Base-by-base conservation (phyloP, 2,329 filamentous ascomycete genomes). In the Elsinoe fawcettii region DNA sequence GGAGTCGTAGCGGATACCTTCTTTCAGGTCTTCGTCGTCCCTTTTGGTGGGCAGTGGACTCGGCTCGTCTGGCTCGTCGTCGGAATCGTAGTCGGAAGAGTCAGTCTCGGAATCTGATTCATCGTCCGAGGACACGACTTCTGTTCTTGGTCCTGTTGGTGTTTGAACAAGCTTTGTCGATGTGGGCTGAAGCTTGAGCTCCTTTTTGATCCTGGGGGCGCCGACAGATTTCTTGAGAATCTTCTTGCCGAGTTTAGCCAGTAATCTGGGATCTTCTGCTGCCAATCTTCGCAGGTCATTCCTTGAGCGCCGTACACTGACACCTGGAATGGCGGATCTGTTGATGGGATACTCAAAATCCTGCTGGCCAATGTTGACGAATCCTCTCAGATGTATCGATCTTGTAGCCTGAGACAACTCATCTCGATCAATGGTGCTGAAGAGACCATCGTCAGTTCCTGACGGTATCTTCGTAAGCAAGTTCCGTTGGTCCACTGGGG, bases 1-100 rank as follows among this genome's bases (percentile, higher is more conserved):
- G 8, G 80, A 75, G 65, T 84, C 81, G 67, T 84, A 85, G 56
- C 76, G 74, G 12, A 77, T 75, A 43, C 75, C 80, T 63, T 73
- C 77, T 54, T 66, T 69, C 59, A 78, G 71, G 4, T 77, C 74
- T 46, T 80, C 77, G 36, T 71, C 74, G 8, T 82, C 78, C 23
- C 81, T 74, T 58, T 71, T 70, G 18, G 72, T 63, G 9, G 81
- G 78, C 6, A 84, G 67, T 20, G 82, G 82, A 14, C 79, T 80
- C 14, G 73, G 70, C 59, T 83, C 80, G 32, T 77, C 74, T 12
- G 77, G 74, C 18, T 73, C 71, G 49, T 78, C 77, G 58, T 80
- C 77, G 23, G 65, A 63, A 37, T 65, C 67, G 34, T 70, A 67
- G n/a, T 71, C 70, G 14, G 71, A 74, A 2, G 77, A 77, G 16